Percentiles rank a stretch among this genome's conserved stretches.
phyloP scores from a whole-genome alignment of 306 rosid species.

The Cucumis cinereus region DNA sequence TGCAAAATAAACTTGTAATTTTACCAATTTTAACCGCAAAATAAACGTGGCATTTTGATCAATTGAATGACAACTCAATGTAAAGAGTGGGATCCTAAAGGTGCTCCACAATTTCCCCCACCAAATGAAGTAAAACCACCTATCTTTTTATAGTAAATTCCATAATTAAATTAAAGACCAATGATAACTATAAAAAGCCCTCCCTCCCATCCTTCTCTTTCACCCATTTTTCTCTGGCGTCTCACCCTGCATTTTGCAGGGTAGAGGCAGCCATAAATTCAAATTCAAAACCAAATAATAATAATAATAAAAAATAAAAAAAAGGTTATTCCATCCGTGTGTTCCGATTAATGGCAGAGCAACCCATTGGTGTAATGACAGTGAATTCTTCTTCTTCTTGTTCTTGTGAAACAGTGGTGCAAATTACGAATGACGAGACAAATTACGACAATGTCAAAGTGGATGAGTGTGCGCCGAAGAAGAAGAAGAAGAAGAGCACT shows the following conservation, averaged over 20 bases:
- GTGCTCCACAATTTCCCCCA: neutral
- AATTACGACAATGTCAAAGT: too few relatives aligned
- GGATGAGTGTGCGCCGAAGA: neutral
- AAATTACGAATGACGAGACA: too few relatives aligned
- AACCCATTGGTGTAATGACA: neutral
- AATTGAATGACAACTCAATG: too few relatives aligned
- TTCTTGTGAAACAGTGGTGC: too few relatives aligned
- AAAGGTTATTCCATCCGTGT: neutral
- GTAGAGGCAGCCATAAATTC: neutral
- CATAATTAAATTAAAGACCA: too few relatives aligned
- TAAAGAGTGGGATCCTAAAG: neutral
- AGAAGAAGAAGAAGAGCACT: neutral
- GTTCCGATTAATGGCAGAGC: neutral
- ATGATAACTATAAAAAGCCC: neutral
- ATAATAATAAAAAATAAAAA: neutral
- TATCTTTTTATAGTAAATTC: neutral
- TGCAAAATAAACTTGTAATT: too few relatives aligned
- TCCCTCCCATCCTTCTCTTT: neutral
- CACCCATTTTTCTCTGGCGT: neutral
- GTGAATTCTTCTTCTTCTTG: neutral
- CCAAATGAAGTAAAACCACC: neutral
- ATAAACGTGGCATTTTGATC: too few relatives aligned
- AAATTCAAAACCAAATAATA: neutral
- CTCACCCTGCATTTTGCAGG: slow-evolving; percentile 4
- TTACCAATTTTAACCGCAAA: too few relatives aligned